These are phyloP conservation scores for Asterella californica DNA, from an alignment of 225 moss, liverwort and hornwort species.

Conservation along the genomic window DNA sequence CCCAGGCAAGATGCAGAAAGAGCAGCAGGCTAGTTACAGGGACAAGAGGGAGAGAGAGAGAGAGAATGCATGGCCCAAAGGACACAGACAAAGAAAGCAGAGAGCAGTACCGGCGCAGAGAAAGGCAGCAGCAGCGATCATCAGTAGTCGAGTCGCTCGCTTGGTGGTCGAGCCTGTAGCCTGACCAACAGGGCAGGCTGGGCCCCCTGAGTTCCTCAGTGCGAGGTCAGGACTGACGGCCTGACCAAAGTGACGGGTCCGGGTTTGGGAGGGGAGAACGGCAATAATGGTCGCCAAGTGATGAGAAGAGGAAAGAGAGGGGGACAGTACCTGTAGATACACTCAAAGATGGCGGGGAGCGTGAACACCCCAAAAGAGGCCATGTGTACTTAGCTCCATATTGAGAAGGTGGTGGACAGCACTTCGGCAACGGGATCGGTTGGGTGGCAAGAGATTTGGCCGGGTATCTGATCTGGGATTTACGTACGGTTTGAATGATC, in stretches of 20 bases:
- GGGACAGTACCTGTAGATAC: conserved; percentile 9
- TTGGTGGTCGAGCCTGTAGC: background rate
- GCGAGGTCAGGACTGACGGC: conserved; percentile 6
- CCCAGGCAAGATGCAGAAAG: background rate
- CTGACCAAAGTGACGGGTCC: conserved; percentile 11
- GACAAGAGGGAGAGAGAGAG: background rate
- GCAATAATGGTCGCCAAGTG: background rate
- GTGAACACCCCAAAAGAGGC: conserved; percentile 8
- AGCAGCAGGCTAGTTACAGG: background rate
- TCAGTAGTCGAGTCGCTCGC: background rate
- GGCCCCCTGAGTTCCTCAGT: background rate
- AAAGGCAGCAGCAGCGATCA: background rate
- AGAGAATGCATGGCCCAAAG: conserved; percentile 6
- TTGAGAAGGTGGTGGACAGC: conserved; percentile 7
- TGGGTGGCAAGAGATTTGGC: background rate
- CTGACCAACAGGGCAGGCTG: background rate
- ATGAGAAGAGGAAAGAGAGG: conserved; percentile 6
- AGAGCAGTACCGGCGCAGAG: background rate
- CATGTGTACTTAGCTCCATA: background rate
- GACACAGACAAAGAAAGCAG: background rate
- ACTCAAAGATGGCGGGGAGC: conserved; percentile 6
- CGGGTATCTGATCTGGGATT: background rate
- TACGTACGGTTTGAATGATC: conserved; percentile 12
- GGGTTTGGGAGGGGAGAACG: conserved; percentile 1
- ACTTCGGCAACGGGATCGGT: background rate